Evolutionary conservation across 108 stramenopile genomes (phyloP), one percentile per base, ranked within the genome.

Genomic region (Epithemia pelagica): DNA sequence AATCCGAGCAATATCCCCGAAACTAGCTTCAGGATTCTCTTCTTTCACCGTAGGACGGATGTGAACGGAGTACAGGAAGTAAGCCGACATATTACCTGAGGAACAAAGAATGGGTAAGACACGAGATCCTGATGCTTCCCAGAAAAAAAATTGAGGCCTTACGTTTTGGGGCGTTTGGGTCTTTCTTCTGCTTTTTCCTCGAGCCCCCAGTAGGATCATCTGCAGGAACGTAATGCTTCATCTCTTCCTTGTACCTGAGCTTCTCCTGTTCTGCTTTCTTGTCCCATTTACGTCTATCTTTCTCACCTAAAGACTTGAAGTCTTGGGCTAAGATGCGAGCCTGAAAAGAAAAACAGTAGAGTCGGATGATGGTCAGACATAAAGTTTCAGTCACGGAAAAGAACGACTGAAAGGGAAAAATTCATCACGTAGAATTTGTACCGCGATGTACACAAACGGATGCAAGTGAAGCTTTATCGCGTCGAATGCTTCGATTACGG

Each of bases 241-340:
- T 90, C 58, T 87, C 89, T 54, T 85, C 87, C 61, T 90, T 82
- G 73, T 90, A 94, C n/a, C 92, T 79, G 15, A 78, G 59, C 76
- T 90, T 90, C 74, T 94, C 92, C 51, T 78, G 71, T 54, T 85
- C 82, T 15, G 91, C 91, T 65, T 83, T 84, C 55, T 83, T 83
- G n/a, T 81, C 76, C 87, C 87, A 93, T 46, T 82, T 82, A 63
- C 83, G 78, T 66, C 72, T 74, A 59, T 94, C 87, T 74, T 86
- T 86, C 0, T 81, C 72, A 2, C 72, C 59, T 19, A 89, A 76
- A 59, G 71, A 77, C 70, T 88, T 88, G 82, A 81, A 94, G 73
- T 85, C 61, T 22, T 62, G 65, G 22, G 88, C 87, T 25, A 92
- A 81, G 21, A 84, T 73, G 32, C 85, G 76, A 52, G 85, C 89